Base-by-base conservation (phyloP, 306 rosid genomes). In the Cicer cuneatum region DNA sequence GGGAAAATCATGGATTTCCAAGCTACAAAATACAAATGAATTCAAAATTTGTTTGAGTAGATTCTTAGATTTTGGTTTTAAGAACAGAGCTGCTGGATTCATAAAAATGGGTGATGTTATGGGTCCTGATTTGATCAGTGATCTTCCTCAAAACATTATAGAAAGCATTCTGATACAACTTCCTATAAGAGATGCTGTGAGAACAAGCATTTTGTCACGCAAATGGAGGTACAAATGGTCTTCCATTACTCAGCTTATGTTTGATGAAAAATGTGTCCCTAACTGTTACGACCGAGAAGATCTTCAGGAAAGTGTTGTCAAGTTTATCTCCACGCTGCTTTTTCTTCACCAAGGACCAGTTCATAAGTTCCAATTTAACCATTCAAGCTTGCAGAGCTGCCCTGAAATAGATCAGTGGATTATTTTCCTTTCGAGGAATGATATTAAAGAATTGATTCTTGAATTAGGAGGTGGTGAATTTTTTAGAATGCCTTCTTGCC, bases 261-360 rank as follows among this genome's bases (percentile, higher is more conserved):
- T 91, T 33, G 90, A 91, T 16, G 94, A 93, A 11, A 81, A 87
- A 53, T 89, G 91, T 73, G 87, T 83, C 21, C 70, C 83, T 14
- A 7, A 18, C 2, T 61, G 66, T 39, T 24, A 76, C 59, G 92
- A 87, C 24, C 75, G 78, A 69, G 63, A 40, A 19, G 38, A 51
- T 59, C 69, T 74, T 3, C 86, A 83, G 52, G 83, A 79, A 56
- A 80, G 49, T 49, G 77, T 94, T 48, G 49, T 83, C 5, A 85
- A 91, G 61, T 94, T 94, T 51, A 80, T 91, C 35, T 87, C 91
- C 35, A 80, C 78, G 61, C 77, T 87, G 74, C 84, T 94, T 12
- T 86, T 90, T 82, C 96, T 94, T 83, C 98, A 94, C 75, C 85
- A 87, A 79, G 97, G 98, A 13, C 93, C 97, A 11, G 85, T 94